Evolutionary conservation across 768 basidiomycete species (phyloP), one percentile per base, ranked within the genome.

Genomic region (Peribolospora kevripleyi): DNA sequence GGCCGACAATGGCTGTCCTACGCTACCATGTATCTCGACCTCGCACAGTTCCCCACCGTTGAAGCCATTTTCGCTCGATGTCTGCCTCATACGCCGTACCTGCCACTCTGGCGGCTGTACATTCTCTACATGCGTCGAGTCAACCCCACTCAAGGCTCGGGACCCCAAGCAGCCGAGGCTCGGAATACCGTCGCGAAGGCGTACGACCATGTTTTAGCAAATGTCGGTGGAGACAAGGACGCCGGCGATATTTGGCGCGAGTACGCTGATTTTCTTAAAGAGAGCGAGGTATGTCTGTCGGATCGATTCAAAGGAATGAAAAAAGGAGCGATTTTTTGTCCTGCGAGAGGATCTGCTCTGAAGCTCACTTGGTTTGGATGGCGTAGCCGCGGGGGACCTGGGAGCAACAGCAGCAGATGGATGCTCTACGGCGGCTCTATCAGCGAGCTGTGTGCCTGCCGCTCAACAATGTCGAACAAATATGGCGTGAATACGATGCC

Each of bases 341-440:
- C 3, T 48, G 41, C 56, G 49, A 8, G 14, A 39, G 47, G 38
- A 50, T 6, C 49, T 48, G 10, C 14, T 47, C 49, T 55, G 7
- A 52, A 41, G 52, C 25, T 41, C 37, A 10, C 6, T 5, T 10
- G 14, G 25, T 11, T 7, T 7, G 38, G 13, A 42, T 25, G 9
- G 37, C 25, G 40, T 61, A 77, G 78, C 73, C 81, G 0, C 76
- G 75, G 9, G 83, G 81, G 37, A 85, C 86, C 14, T 95, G 90
- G 88, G 91, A 97, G 66, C 80, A 82, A 60, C 84, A 88, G 62
- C 85, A 91, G 64, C 86, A 87, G 66, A 88, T 87, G 81, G 91
- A 93, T 60, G 76, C 79, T 2, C 71, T 97, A 4, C 78, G 93
- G 56, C 85, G 84, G 65, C 80, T 84, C 1, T 93, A 93, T 69